Evolutionary conservation across 495 filamentous ascomycete species (phyloP), one percentile per base, ranked within the genome.

Genomic region (Pyrenula aspistea): DNA sequence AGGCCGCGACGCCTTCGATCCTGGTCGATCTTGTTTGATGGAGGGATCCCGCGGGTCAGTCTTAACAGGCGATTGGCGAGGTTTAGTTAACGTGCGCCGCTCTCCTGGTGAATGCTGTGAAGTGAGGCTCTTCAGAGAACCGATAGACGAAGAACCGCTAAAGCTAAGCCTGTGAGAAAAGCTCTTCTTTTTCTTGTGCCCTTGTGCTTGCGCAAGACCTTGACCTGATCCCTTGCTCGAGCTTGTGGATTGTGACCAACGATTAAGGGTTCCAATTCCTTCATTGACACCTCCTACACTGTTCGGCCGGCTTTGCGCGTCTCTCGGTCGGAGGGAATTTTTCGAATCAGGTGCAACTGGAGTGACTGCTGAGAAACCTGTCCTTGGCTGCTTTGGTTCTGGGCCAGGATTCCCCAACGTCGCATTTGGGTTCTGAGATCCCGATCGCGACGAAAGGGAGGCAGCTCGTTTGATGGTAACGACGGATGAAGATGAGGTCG

Each of bases 201-300:
- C 77, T 62, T 67, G 73, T 49, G 71, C 67, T 56, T 76, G 73
- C 52, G 72, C 67, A 12, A 60, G 60, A 42, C 64, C 59, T 8
- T 68, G 62, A 2, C 76, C 70, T 47, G 85, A 86, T 25, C 76
- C 69, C 51, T 73, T 80, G 67, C 86, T 91, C 50, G 85, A 89
- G 10, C 78, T 65, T 21, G 89, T 88, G 2, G 86, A 89, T 24
- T 85, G 81, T 24, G 87, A 91, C 89, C 87, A 92, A 55, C 88
- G 83, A 68, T 92, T 89, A 63, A 89, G 76, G 57, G 83, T 89
- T 25, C 80, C 82, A 49, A 89, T 69, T 2, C 83, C 81, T 63
- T 88, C 86, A 62, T 74, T 77, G 56, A 83, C 68, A 55, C 70
- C 76, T 51, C 72, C 70, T 51, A 66, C 64, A 55, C 67, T 71